phyloP scores from a whole-genome alignment of 169 alveolate species.

The Plasmodium gonderi region DNA sequence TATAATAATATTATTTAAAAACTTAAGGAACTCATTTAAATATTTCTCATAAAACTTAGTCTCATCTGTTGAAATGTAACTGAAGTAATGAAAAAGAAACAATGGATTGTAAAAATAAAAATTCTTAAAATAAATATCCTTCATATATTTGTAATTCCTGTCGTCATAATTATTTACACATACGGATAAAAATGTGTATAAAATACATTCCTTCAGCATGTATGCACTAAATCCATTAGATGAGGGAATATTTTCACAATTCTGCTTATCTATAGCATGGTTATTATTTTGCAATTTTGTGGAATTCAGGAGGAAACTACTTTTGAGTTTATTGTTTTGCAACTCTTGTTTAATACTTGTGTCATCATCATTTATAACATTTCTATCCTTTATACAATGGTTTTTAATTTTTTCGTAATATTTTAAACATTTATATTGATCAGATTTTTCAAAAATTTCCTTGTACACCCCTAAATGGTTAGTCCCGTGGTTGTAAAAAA shows the following conservation, averaged over 20 bases:
- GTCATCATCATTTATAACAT: background rate
- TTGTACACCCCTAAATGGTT: conserved; percentile 45
- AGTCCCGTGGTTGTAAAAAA: conserved; percentile 13
- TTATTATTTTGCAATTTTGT: background rate
- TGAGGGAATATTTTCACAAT: background rate
- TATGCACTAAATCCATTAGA: background rate
- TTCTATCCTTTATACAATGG: background rate
- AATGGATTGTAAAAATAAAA: conserved; percentile 61
- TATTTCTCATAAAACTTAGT: conserved; percentile 18
- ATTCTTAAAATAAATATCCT: conserved; percentile 17
- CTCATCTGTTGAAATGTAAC: background rate
- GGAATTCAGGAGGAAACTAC: background rate
- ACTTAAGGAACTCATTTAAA: conserved; percentile 41
- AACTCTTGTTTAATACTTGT: background rate
- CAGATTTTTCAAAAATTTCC: conserved; percentile 70
- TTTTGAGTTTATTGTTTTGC: background rate
- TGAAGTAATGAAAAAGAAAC: conserved; percentile 41
- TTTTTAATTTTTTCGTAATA: conserved; percentile 20
- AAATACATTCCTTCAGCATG: conserved; percentile 18
- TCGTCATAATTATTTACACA: conserved; percentile 61
- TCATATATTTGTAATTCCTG: conserved; percentile 40
- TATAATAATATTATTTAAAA: conserved; percentile 56
- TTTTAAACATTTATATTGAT: conserved; percentile 7
- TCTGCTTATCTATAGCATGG: background rate
- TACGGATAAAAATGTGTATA: background rate